Evolutionary conservation across 129 eudicot species (phyloP), one percentile per base, ranked within the genome.

Genomic region (Flaveria robusta): DNA sequence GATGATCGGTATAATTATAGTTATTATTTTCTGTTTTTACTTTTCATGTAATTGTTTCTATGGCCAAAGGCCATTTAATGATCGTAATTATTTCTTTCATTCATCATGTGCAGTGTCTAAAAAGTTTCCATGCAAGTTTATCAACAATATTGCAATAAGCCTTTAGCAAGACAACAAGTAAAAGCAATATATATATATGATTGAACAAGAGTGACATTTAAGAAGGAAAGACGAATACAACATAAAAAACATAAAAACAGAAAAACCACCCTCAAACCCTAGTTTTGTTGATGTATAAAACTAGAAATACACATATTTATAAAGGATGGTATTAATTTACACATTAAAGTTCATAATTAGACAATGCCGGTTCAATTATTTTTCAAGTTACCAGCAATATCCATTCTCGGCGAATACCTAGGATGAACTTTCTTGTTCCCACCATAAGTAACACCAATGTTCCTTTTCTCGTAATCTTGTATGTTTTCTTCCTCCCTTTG

Each of bases 361-460:
- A 20, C 31, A 31, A 43, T 19, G 11, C 3, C 20, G 1, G 4
- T 60, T 70, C 77, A 69, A 37, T 62, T 34, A 63, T 60, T 70
- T 0, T 20, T 45, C 4, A 11, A 70, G 55, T 60, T 78, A 2
- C 77, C 62, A 45, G 9, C 43, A 1, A 47, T 60, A 60, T 78
- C 31, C 37, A 31, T 46, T 14, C 65, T 59, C 39, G 77, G 64
- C 2, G 71, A 78, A 31, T 10, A 29, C 7, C 54, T 15, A 7
- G 77, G 71, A 64, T 78, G 54, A 34, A 78, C 77, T 78, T 78
- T 78, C 65, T 70, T 78, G 65, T 78, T 78, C 8, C 65, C 81
- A 43, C 76, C 81, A 68, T 10, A 43, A 58, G 69, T 78, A 45
- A 70, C 63, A 2, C 45, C 71, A 46, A 70, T n/a, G 5, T 70